Conservation (phyloP, 2,329 filamentous ascomycete genomes). For the Sclerotinia minor region DNA sequence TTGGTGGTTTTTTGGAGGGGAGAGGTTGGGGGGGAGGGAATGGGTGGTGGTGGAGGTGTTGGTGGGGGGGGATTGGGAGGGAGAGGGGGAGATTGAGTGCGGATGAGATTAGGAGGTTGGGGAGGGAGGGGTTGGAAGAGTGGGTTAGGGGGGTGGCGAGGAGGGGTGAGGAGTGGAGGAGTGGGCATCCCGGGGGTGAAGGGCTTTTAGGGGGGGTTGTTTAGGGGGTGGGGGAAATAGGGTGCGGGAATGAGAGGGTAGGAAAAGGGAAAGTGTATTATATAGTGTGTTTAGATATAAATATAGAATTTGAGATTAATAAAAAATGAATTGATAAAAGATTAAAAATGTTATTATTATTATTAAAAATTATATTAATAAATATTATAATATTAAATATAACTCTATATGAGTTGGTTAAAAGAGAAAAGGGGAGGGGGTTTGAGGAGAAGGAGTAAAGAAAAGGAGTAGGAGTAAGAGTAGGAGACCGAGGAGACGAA, state of each 20-base stretch:
- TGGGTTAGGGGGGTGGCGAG: conserved; percentile 8
- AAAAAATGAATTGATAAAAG: too few species aligned
- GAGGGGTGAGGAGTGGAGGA: conserved; percentile 8
- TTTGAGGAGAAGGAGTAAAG: too few species aligned
- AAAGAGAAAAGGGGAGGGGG: too few species aligned
- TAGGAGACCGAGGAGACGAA: too few species aligned
- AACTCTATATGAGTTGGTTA: too few species aligned
- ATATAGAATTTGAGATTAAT: too few species aligned
- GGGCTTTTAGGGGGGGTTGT: conserved; percentile 12
- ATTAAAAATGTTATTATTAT: too few species aligned
- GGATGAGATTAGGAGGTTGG: neutral
- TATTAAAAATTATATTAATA: too few species aligned
- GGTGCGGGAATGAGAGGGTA: too few species aligned
- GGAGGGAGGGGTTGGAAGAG: conserved; percentile 15
- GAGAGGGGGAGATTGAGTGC: neutral
- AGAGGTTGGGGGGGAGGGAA: neutral
- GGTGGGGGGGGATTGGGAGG: neutral
- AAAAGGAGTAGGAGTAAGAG: too few species aligned
- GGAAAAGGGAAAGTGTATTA: neutral
- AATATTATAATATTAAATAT: too few species aligned
- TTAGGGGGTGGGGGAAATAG: neutral
- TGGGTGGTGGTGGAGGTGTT: conserved; percentile 42
- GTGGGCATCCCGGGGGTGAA: neutral
- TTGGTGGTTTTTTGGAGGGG: conserved; percentile 51
- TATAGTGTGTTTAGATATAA: neutral